Percentiles rank a stretch among this genome's conserved stretches.
These are phyloP conservation scores for Naematelia aurantialba DNA, from an alignment of 768 basidiomycete genomes.

Conservation along the genomic window DNA sequence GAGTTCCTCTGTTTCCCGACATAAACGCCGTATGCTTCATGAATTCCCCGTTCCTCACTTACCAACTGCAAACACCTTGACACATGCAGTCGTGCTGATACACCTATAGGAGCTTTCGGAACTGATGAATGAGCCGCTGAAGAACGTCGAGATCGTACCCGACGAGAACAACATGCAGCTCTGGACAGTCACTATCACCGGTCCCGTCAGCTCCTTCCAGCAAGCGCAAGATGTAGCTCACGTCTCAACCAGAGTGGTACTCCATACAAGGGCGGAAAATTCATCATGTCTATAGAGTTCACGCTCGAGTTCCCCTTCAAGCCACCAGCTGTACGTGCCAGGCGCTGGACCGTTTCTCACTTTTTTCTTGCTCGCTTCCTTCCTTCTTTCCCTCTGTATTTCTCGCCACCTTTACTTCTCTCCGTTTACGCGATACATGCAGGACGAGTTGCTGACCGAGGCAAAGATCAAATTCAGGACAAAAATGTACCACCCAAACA, in stretches of 20 bases:
- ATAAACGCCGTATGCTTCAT: not conserved
- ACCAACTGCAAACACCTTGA: not conserved
- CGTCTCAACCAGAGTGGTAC: constrained; percentile 21
- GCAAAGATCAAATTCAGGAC: constrained; percentile 48
- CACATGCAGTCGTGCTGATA: not conserved
- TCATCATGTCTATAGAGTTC: constrained; percentile 46
- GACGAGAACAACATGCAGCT: constrained; percentile 44
- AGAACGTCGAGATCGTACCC: constrained; percentile 37
- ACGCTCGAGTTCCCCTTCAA: constrained; percentile 50
- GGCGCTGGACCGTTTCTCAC: not conserved
- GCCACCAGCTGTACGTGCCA: constrained; percentile 35
- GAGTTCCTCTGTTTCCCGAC: not conserved
- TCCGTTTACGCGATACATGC: not conserved
- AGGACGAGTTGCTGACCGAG: not conserved
- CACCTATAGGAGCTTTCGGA: constrained; percentile 38
- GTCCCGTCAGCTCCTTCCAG: constrained; percentile 40
- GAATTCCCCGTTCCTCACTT: not conserved
- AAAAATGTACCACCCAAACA: constrained; percentile 50
- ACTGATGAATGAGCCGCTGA: constrained; percentile 31
- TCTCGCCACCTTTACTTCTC: not conserved
- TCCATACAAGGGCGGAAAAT: constrained; percentile 49
- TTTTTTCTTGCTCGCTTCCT: not conserved
- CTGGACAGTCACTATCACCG: constrained; percentile 44
- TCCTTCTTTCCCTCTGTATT: not conserved
- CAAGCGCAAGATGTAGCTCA: constrained; percentile 5